These are phyloP conservation scores for Cryptococcus floricola DNA, from an alignment of 1,284 basidiomycete species.

Conservation along the genomic window DNA sequence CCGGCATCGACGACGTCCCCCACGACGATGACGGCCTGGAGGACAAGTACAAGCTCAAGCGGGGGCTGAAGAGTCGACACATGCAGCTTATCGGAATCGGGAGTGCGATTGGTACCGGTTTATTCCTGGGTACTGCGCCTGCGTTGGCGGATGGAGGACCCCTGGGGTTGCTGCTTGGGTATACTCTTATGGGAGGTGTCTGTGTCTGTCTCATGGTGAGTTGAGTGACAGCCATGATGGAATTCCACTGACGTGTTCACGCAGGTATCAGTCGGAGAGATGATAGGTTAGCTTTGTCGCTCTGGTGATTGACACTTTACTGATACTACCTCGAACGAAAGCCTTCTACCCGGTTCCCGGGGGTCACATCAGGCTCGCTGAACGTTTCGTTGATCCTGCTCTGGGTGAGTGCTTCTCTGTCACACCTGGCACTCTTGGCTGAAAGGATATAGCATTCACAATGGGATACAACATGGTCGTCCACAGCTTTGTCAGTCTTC, in stretches of 20 bases:
- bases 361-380: slow-evolving; percentile 7
- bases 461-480: slow-evolving; percentile 4
- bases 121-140: slow-evolving; percentile 10
- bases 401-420: slow-evolving; percentile 10
- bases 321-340: not conserved
- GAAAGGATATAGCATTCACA: too few species aligned
- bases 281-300: too few species aligned
- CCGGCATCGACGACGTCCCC: not conserved
- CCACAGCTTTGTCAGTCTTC: not conserved
- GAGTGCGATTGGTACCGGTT: slow-evolving; percentile 10
- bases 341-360: slow-evolving; percentile 6
- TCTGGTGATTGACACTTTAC: too few species aligned
- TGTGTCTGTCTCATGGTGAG: slow-evolving; percentile 15
- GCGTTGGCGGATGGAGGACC: slow-evolving; percentile 15
- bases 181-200: slow-evolving; percentile 5
- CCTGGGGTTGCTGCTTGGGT: slow-evolving; percentile 12
- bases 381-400: slow-evolving; percentile 11
- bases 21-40: not conserved
- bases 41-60: not conserved
- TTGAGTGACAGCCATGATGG: slow-evolving; percentile 13
- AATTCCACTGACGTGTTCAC: not conserved
- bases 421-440: slow-evolving; percentile 4
- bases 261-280: not conserved
- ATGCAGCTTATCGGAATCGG: slow-evolving; percentile 11
- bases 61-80: slow-evolving; percentile 5